A percentile compares a stretch with the other conserved stretches of the same genome.
phyloP scores from a whole-genome alignment of 1,284 basidiomycete species.

The Melampsora larici-populina region DNA sequence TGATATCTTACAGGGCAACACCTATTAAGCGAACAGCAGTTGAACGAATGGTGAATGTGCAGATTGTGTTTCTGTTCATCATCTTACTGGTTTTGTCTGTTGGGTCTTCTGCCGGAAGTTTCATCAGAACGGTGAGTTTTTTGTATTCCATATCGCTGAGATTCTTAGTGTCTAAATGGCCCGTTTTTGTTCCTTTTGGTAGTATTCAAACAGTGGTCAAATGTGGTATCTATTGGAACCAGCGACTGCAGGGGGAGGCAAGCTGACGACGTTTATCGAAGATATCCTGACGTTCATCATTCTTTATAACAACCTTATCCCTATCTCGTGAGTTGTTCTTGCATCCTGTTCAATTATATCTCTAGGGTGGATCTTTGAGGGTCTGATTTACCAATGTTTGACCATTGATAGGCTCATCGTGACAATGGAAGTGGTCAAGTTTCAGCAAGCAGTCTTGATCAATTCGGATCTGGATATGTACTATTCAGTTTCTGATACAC shows the following conservation, averaged over 20 bases:
- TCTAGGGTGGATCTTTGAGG: background rate
- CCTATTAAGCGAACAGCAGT: slow-evolving; percentile 96
- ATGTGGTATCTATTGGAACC: slow-evolving; percentile 38
- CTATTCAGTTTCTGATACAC: slow-evolving; percentile 87
- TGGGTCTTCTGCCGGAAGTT: slow-evolving; percentile 86
- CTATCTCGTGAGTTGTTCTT: slow-evolving; percentile 66
- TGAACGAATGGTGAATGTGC: slow-evolving; percentile 90
- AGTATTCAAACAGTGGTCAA: slow-evolving; percentile 59
- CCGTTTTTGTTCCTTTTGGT: slow-evolving; percentile 7
- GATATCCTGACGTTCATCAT: slow-evolving; percentile 98
- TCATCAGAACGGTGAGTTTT: slow-evolving; percentile 64
- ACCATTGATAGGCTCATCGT: slow-evolving; percentile 66
- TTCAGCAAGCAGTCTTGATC: slow-evolving; percentile 93
- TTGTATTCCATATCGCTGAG: background rate
- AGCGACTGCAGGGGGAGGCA: slow-evolving; percentile 38
- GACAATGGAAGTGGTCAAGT: slow-evolving; percentile 99
- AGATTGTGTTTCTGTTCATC: slow-evolving; percentile 93
- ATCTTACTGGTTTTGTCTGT: slow-evolving; percentile 81
- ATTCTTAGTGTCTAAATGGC: background rate
- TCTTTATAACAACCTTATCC: slow-evolving; percentile 97
- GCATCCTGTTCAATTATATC: background rate
- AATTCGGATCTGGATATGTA: slow-evolving; percentile 80
- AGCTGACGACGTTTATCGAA: slow-evolving; percentile 56
- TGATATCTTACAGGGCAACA: slow-evolving; percentile 59
- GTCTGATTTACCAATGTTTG: background rate